Base-by-base conservation (phyloP, 2,329 filamentous ascomycete species). In the Trichoderma lentiforme region DNA sequence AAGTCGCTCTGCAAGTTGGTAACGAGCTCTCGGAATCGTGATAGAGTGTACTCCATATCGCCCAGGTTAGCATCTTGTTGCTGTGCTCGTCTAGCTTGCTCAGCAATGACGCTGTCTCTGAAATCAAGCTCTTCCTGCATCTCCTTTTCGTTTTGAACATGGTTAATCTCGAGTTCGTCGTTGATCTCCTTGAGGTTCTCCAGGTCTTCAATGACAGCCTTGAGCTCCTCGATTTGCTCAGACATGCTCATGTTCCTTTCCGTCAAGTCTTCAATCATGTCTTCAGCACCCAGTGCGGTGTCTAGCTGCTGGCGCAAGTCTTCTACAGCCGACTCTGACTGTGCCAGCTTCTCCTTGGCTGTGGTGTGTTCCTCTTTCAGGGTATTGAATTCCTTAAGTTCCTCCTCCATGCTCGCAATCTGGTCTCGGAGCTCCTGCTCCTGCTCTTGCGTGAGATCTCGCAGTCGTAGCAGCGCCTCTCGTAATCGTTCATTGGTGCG, bases 91-190 rank as follows among this genome's bases (percentile, higher is more conserved):
- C 92, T 90, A 39, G 87, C 87, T 77, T 97, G 92, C 78, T 98
- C 95, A n/a, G 89, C 86, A 74, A 98, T 92, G 73, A 97, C 84
- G 70, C 87, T 89, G 74, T 98, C 95, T 80, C 93, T 93, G 82
- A 94, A 92, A 79, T 98, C 95, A 70, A 98, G 89, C 77, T 98
- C 95, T 76, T 97, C 93, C 80, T 97, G 94, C 82, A 99, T 89
- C 79, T 98, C 95, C 80, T 95, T 97, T 80, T 97, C 93, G 43
- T 94, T 93, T 78, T 98, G 94, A 4, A 96, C 89, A 78, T 98
- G 95, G 78, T 97, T 97, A 76, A 93, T 89, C 80, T 98, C 95
- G 4, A 99, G 89, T 81, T 99, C 96, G 77, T 98, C 95, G 76
- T 94, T 97, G 76, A 98, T 90, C 79, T 99, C 95, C 79, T 94